Conservation (phyloP, 352 stramenopile species). For the Pythium oligandrum region DNA sequence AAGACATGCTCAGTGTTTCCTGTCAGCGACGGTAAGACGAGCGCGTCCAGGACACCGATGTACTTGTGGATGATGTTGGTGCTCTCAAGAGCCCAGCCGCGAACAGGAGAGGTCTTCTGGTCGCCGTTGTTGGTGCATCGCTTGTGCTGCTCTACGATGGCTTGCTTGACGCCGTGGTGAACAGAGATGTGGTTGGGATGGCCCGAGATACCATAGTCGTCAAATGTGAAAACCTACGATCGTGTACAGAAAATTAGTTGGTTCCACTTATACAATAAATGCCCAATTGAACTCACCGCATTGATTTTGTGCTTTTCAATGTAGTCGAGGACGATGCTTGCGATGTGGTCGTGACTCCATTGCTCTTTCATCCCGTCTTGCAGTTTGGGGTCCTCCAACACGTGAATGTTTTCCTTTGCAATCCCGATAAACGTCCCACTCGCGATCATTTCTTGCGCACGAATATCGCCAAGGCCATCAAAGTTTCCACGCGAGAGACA, state of each 20-base stretch:
- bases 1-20: conserved; percentile 28
- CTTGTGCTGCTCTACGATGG: conserved; percentile 36
- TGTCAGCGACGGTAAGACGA: conserved; percentile 38
- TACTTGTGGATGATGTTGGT: conserved; percentile 86
- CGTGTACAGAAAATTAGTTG: background rate
- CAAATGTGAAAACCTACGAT: conserved; percentile 91
- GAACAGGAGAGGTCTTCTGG: conserved; percentile 15
- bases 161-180: conserved; percentile 48
- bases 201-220: conserved; percentile 89
- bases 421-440: conserved; percentile 57
- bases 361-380: conserved; percentile 82
- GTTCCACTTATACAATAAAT: background rate
- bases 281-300: conserved; percentile 31
- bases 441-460: conserved; percentile 77
- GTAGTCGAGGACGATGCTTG: conserved; percentile 45
- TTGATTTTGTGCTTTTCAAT: conserved; percentile 54
- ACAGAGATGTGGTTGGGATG: conserved; percentile 92
- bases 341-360: conserved; percentile 71
- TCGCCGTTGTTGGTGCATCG: conserved; percentile 19
- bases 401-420: conserved; percentile 32
- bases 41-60: conserved; percentile 69
- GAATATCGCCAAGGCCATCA: conserved; percentile 82
- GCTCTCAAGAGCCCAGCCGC: conserved; percentile 65
- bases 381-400: conserved; percentile 76
- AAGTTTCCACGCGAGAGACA: conserved; percentile 92